phyloP scores from a whole-genome alignment of 139 green algal genomes.

The Nannochloris sp. region DNA sequence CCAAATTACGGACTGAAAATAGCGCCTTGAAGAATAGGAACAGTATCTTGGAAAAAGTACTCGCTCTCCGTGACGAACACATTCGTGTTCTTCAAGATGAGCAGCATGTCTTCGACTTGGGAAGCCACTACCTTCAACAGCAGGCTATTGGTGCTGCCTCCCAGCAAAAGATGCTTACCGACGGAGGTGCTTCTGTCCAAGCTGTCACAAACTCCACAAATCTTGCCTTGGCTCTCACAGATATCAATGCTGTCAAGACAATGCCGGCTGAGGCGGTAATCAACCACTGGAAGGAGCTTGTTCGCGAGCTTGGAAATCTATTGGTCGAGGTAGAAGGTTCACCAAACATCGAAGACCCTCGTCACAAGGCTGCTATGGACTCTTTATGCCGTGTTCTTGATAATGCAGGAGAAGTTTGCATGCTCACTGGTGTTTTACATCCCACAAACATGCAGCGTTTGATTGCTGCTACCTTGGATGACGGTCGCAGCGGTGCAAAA shows the following conservation, averaged over 20 bases:
- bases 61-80: conserved; percentile 36
- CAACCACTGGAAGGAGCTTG: conserved; percentile 23
- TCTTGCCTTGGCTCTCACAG: not conserved
- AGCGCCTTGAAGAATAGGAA: conserved; percentile 36
- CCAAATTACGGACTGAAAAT: conserved; percentile 35
- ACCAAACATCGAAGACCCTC: conserved; percentile 2
- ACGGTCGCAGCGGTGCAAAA: conserved; percentile 22
- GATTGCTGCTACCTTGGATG: conserved; percentile 28
- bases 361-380: conserved; percentile 8
- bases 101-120: conserved; percentile 21
- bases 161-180: conserved; percentile 16
- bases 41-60: conserved; percentile 45
- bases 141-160: not conserved
- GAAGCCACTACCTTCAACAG: not conserved
- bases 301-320: conserved; percentile 32
- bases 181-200: not conserved
- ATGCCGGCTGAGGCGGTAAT: conserved; percentile 13
- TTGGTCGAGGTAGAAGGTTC: conserved; percentile 33
- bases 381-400: conserved; percentile 25
- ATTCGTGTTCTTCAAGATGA: conserved; percentile 37
- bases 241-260: conserved; percentile 16
- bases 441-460: conserved; percentile 40
- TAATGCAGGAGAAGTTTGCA: conserved; percentile 29
- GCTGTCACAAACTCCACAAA: not conserved
- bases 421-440: conserved; percentile 34